Evolutionary conservation across 495 filamentous ascomycete species (phyloP).

Genomic region (Astrocystis sublimbata): DNA sequence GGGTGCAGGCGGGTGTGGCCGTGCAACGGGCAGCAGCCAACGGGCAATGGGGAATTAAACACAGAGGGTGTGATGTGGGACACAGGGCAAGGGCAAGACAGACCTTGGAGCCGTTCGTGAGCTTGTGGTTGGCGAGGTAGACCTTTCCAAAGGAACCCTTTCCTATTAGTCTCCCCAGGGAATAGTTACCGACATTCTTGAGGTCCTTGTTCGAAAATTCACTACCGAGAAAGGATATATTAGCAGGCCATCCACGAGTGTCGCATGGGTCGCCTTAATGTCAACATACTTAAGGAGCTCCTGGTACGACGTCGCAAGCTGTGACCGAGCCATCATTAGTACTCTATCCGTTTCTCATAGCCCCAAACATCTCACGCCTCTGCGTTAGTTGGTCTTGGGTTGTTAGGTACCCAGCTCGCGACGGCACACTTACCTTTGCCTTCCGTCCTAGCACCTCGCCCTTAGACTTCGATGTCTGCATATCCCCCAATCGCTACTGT

Average conservation of each 20-base stretch:
- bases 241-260: constrained; percentile 21
- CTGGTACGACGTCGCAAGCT: constrained; percentile 97
- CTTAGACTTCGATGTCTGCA: constrained; percentile 69
- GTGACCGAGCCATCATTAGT: constrained; percentile 29
- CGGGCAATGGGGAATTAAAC: too few species aligned
- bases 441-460: constrained; percentile 90
- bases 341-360: constrained; percentile 1
- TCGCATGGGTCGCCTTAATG: constrained; percentile 1
- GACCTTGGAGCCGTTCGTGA: constrained; percentile 98
- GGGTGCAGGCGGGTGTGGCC: constrained; percentile 2
- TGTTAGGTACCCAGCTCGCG: too few species aligned
- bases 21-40: too few species aligned
- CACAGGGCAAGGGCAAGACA: too few species aligned
- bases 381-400: too few species aligned
- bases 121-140: constrained; percentile 93
- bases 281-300: constrained; percentile 84
- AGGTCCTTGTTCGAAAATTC: constrained; percentile 94
- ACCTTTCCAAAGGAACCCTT: constrained; percentile 99
- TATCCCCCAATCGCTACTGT: constrained; percentile 28
- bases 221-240: constrained; percentile 48
- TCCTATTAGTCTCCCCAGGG: constrained; percentile 85
- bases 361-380: too few species aligned
- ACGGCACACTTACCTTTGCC: constrained; percentile 70
- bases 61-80: too few species aligned
- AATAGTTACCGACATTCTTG: constrained; percentile 90